Percentiles rank a stretch among this genome's conserved stretches.
Evolutionary conservation across 2,329 filamentous ascomycete species (phyloP).

Genomic region (Chaetomium sp.): DNA sequence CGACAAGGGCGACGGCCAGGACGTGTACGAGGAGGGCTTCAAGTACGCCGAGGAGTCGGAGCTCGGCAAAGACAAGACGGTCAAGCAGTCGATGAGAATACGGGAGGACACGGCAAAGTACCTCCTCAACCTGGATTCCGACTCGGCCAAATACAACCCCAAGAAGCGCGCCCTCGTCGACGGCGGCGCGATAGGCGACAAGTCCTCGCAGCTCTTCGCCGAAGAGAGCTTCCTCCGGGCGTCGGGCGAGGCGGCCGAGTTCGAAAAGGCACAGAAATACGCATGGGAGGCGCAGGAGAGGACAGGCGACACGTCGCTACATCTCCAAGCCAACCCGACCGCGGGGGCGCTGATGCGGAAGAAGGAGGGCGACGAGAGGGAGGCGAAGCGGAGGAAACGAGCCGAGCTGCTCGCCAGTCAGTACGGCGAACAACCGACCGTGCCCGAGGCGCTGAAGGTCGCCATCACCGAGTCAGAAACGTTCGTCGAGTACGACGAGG

Average conservation of each 20-base stretch:
- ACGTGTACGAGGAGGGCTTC: constrained; percentile 59
- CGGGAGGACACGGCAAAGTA: constrained; percentile 98
- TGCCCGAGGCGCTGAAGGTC: constrained; percentile 64
- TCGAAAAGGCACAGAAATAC: constrained; percentile 84
- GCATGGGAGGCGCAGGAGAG: constrained; percentile 95
- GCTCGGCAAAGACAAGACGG: constrained; percentile 92
- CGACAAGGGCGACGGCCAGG: constrained; percentile 53
- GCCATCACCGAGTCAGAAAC: constrained; percentile 78
- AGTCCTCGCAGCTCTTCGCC: constrained; percentile 78
- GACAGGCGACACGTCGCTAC: constrained; percentile 74
- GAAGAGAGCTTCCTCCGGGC: constrained; percentile 90
- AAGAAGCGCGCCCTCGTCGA: constrained; percentile 93
- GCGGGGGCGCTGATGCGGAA: constrained; percentile 83
- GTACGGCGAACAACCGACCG: constrained; percentile 53
- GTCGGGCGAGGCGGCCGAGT: constrained; percentile 89
- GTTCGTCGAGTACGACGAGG: constrained; percentile 94
- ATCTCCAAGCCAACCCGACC: constrained; percentile 95
- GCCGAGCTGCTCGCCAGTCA: constrained; percentile 52
- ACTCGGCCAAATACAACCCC: constrained; percentile 96
- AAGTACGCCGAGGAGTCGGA: constrained; percentile 94
- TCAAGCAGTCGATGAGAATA: constrained; percentile 78
- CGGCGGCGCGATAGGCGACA: constrained; percentile 76
- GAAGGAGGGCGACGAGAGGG: constrained; percentile 74
- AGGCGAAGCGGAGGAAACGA: constrained; percentile 68
- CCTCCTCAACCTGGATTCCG: constrained; percentile 87